A percentile compares a stretch with the other conserved stretches of the same genome.
Evolutionary conservation across 1,284 basidiomycete species (phyloP).

Genomic region (Lentinula novae-zelandiae): DNA sequence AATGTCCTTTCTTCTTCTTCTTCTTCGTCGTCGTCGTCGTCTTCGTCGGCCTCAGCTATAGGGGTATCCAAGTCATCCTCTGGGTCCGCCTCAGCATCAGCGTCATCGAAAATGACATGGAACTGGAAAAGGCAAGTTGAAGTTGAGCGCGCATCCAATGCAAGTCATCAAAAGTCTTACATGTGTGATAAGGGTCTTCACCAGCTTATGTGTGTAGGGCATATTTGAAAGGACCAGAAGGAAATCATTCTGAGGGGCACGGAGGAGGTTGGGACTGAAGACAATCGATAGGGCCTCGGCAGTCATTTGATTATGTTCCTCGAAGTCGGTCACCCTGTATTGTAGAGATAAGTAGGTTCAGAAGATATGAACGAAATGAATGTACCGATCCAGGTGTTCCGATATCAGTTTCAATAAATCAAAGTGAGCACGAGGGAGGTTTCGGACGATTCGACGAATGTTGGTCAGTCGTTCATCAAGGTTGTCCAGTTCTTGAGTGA

Average conservation of each 20-base stretch:
- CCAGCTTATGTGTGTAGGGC: conserved; percentile 69
- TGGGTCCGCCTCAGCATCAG: conserved; percentile 37
- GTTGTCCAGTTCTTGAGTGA: conserved; percentile 53
- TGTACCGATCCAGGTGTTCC: conserved; percentile 79
- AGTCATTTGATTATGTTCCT: conserved; percentile 85
- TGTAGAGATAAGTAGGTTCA: conserved; percentile 9
- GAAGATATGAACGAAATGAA: conserved; percentile 41
- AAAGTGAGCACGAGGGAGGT: conserved; percentile 68
- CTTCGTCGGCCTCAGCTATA: conserved; percentile 38
- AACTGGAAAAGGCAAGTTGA: conserved; percentile 27
- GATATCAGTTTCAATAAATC: conserved; percentile 70
- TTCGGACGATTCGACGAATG: conserved; percentile 64
- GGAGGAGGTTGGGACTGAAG: conserved; percentile 75
- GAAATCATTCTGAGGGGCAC: conserved; percentile 71
- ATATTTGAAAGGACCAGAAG: conserved; percentile 74
- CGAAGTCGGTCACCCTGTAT: conserved; percentile 74
- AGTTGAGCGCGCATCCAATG: neutral
- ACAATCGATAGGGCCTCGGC: conserved; percentile 79
- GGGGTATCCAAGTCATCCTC: conserved; percentile 42
- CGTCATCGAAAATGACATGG: conserved; percentile 47
- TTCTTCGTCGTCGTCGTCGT: conserved; percentile 22
- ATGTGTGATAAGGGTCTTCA: conserved; percentile 76
- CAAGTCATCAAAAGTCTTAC: conserved; percentile 31
- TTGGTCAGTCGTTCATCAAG: conserved; percentile 61
- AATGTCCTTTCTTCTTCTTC: conserved; percentile 16